These are phyloP conservation scores for Pseudogymnoascus sp. DNA, from an alignment of 2,329 filamentous ascomycete genomes.

Conservation along the genomic window DNA sequence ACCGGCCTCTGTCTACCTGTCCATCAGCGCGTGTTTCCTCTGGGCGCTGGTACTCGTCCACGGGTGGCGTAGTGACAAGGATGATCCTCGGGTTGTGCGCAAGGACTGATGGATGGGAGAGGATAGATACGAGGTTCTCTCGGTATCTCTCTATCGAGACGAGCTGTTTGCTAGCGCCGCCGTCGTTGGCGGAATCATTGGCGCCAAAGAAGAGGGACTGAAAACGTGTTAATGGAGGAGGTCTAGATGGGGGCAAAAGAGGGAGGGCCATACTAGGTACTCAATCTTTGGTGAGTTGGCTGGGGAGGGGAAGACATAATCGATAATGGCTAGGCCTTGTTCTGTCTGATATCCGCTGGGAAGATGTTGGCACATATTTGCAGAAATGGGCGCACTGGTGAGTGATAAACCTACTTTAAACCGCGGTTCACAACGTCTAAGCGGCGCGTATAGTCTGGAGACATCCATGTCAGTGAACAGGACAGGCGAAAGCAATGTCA, in stretches of 20 bases:
- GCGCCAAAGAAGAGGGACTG: conserved; percentile 69
- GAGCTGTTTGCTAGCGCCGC: conserved; percentile 60
- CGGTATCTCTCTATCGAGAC: conserved; percentile 68
- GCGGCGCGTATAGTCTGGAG: conserved; percentile 62
- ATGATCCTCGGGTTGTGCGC: conserved; percentile 68
- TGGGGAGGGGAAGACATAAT: conserved; percentile 61
- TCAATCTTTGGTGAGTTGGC: conserved; percentile 52
- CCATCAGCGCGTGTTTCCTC: conserved; percentile 35
- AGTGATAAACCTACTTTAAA: conserved; percentile 46
- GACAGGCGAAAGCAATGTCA: background rate
- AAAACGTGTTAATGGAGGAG: conserved; percentile 12
- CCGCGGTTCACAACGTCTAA: conserved; percentile 87
- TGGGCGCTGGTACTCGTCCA: conserved; percentile 64
- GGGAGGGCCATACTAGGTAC: conserved; percentile 49
- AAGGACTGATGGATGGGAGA: conserved; percentile 62
- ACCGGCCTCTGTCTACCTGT: conserved; percentile 38
- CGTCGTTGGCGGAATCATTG: conserved; percentile 73
- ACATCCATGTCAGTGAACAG: background rate
- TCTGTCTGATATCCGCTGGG: conserved; percentile 69
- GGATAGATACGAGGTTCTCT: conserved; percentile 62
- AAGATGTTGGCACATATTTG: background rate
- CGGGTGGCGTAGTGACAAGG: conserved; percentile 73
- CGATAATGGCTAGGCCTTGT: conserved; percentile 63
- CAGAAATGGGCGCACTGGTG: conserved; percentile 13
- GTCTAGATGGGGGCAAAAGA: background rate